Conservation (phyloP, 192 early-diverging fungal genomes). For the Kickxella alabastrina region DNA sequence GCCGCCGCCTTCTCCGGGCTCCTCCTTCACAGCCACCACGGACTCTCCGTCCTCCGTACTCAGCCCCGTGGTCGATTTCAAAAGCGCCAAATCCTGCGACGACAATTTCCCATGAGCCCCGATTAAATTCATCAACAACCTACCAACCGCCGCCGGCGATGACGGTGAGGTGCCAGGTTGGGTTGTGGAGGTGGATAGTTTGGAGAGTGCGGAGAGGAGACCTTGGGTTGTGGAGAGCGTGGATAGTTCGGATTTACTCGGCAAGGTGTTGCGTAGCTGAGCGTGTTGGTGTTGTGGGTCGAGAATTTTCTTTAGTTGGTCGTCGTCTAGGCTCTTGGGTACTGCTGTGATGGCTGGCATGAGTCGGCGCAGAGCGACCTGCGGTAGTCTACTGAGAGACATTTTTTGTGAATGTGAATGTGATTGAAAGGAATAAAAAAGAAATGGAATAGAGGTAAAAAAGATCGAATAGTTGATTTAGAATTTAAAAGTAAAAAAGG, state of each 20-base stretch:
- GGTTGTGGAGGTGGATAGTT: constrained; percentile 1
- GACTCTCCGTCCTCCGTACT: neutral
- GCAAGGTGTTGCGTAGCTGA: constrained; percentile 12
- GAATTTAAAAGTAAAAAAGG: neutral
- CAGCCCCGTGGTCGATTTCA: constrained; percentile 5
- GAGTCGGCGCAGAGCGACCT: constrained; percentile 52
- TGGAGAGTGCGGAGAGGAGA: constrained; percentile 25
- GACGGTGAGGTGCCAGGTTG: neutral
- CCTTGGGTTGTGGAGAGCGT: constrained; percentile 13
- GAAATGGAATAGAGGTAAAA: neutral
- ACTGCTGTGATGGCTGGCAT: constrained; percentile 46
- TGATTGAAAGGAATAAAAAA: neutral
- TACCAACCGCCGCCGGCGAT: constrained; percentile 17
- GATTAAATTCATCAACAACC: constrained; percentile 27
- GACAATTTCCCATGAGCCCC: constrained; percentile 34
- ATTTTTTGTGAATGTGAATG: constrained; percentile 5
- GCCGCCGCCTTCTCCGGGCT: constrained; percentile 16
- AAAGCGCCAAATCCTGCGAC: constrained; percentile 38
- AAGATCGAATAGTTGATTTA: too few relatives aligned
- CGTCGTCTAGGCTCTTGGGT: constrained; percentile 52
- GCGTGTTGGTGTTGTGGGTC: constrained; percentile 33
- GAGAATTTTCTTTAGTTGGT: constrained; percentile 49
- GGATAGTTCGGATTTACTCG: constrained; percentile 17
- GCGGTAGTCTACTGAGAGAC: constrained; percentile 51
- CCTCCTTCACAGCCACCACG: constrained; percentile 14